Conservation (phyloP, 768 basidiomycete species). For the Russula sp. region DNA sequence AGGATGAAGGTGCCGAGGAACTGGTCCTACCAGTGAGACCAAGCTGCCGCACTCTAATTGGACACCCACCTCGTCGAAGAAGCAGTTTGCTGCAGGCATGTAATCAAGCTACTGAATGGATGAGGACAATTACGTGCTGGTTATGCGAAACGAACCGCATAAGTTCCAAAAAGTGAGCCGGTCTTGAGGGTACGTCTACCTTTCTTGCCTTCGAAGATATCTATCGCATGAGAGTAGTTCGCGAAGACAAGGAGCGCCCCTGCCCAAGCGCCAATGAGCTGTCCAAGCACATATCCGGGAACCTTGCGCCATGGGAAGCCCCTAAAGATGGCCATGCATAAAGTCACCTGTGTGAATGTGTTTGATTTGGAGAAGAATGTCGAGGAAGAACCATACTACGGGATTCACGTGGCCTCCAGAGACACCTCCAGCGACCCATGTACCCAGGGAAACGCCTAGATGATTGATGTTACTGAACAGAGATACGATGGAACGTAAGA, state of each 20-base stretch:
- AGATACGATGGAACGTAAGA: neutral
- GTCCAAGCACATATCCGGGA: conserved; percentile 55
- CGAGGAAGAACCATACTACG: conserved; percentile 23
- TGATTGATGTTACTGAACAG: conserved; percentile 8
- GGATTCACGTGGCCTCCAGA: conserved; percentile 60
- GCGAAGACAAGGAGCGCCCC: no score
- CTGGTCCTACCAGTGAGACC: conserved; percentile 13
- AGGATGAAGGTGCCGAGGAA: conserved; percentile 53
- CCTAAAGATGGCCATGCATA: conserved; percentile 44
- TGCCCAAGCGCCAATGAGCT: no score
- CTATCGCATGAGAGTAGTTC: no score
- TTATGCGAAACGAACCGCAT: conserved; percentile 40
- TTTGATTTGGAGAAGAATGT: neutral
- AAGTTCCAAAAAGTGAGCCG: conserved; percentile 54
- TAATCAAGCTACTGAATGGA: conserved; percentile 26
- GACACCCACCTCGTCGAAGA: conserved; percentile 41
- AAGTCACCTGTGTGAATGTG: conserved; percentile 46
- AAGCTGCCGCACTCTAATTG: neutral
- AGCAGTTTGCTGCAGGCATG: conserved; percentile 39
- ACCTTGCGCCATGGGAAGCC: conserved; percentile 61
- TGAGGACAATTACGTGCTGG: conserved; percentile 20
- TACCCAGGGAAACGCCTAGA: conserved; percentile 53
- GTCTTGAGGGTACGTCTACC: conserved; percentile 53
- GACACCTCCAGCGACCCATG: conserved; percentile 59
- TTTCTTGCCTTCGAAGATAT: conserved; percentile 48